Evolutionary conservation across 768 basidiomycete species (phyloP).

Genomic region (Clathrus columnatus): DNA sequence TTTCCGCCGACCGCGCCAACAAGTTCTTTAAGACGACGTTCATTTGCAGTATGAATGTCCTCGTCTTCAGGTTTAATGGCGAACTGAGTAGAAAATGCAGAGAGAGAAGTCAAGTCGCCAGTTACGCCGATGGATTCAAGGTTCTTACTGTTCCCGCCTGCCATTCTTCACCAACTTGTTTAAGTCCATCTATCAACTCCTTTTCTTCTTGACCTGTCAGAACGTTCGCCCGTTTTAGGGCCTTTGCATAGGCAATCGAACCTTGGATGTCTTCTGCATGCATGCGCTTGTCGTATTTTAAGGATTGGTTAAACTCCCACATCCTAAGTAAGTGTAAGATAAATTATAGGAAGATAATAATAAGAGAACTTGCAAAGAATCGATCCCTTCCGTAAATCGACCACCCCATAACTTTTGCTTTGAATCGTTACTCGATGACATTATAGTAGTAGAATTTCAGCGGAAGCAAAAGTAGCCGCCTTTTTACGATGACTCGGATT

Average conservation of each 20-base stretch:
- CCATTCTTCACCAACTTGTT: slow-evolving; percentile 80
- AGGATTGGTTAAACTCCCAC: slow-evolving; percentile 96
- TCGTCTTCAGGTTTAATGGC: slow-evolving; percentile 78
- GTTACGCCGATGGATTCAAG: not conserved
- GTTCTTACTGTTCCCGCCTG: slow-evolving; percentile 59
- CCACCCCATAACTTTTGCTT: slow-evolving; percentile 85
- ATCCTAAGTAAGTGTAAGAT: slow-evolving; percentile 45
- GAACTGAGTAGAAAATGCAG: slow-evolving; percentile 46
- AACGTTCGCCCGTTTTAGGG: slow-evolving; percentile 72
- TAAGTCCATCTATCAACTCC: slow-evolving; percentile 67
- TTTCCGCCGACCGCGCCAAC: slow-evolving; percentile 92
- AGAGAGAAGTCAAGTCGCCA: not conserved
- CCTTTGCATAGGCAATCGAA: slow-evolving; percentile 93
- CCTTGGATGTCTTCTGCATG: slow-evolving; percentile 84
- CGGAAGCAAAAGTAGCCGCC: slow-evolving; percentile 9
- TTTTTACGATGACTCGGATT: no score
- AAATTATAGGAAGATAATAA: slow-evolving; percentile 8
- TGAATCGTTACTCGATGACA: slow-evolving; percentile 33
- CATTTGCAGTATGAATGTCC: slow-evolving; percentile 98
- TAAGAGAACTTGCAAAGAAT: slow-evolving; percentile 56
- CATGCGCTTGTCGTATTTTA: slow-evolving; percentile 93
- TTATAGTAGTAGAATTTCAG: not conserved
- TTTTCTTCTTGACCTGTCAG: slow-evolving; percentile 66
- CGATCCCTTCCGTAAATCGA: slow-evolving; percentile 80
- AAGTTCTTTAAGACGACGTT: slow-evolving; percentile 85